phyloP scores from a whole-genome alignment of 306 rosid genomes.

The Acmispon strigosus region DNA sequence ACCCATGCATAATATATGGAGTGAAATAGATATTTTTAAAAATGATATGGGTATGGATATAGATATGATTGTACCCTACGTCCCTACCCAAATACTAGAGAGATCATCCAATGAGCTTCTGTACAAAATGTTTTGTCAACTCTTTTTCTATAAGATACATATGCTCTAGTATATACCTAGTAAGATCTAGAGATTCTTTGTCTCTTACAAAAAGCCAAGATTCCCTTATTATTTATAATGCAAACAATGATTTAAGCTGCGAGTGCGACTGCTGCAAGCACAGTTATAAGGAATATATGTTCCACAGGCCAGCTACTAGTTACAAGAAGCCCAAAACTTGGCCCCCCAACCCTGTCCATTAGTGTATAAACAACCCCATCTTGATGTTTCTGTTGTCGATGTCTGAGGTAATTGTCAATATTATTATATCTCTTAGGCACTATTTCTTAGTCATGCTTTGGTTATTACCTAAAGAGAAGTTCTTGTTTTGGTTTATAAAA shows the following conservation, averaged over 20 bases:
- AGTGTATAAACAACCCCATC: neutral
- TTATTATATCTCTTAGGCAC: neutral
- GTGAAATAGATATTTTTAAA: too few species aligned
- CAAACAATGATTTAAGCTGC: neutral
- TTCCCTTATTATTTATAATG: constrained; percentile 10
- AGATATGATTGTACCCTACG: too few species aligned
- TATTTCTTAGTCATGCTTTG: neutral
- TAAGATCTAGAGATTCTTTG: constrained; percentile 15
- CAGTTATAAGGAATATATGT: neutral
- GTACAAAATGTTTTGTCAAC: constrained; percentile 24
- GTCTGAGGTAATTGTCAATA: neutral
- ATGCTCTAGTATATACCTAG: constrained; percentile 18
- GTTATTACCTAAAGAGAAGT: neutral
- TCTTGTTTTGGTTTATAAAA: neutral
- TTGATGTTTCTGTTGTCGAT: constrained; percentile 1
- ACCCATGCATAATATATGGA: too few species aligned
- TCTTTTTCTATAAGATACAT: neutral
- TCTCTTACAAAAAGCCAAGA: constrained; percentile 21
- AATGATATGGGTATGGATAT: too few species aligned
- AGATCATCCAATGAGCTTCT: neutral
- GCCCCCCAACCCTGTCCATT: neutral
- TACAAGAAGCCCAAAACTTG: neutral
- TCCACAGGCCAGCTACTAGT: neutral
- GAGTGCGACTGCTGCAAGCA: neutral
- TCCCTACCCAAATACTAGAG: neutral